Evolutionary conservation across 164 flowering plant genomes (phyloP).

Genomic region (Vitis labrusca): DNA sequence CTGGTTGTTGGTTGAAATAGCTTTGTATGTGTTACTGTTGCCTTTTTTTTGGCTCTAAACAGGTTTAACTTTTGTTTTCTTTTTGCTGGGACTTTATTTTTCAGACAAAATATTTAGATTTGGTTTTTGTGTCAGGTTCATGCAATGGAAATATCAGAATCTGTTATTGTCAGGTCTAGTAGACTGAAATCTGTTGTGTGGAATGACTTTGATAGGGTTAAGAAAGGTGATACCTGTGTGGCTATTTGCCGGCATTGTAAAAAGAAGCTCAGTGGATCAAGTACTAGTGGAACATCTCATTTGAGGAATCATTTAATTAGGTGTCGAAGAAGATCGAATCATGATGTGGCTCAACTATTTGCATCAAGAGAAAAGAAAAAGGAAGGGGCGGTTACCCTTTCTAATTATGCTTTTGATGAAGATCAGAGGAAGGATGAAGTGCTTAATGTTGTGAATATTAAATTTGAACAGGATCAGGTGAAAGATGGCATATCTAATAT

Average conservation of each 20-base stretch:
- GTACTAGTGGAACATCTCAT: constrained; percentile 88
- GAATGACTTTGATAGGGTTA: constrained; percentile 88
- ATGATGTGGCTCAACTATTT: constrained; percentile 48
- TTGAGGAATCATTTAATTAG: constrained; percentile 75
- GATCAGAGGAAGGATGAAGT: constrained; percentile 50
- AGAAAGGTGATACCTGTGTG: constrained; percentile 53
- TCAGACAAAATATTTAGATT: constrained; percentile 15
- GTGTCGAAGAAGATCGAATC: constrained; percentile 60
- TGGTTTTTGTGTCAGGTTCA: constrained; percentile 11
- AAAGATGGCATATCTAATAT: constrained; percentile 18
- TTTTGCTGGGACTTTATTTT: background rate
- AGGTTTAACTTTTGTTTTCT: background rate
- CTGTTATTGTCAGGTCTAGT: constrained; percentile 51
- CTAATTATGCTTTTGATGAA: constrained; percentile 34
- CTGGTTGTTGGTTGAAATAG: too few relatives aligned
- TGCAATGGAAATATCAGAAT: constrained; percentile 62
- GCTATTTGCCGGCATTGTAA: constrained; percentile 82
- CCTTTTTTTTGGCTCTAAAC: background rate
- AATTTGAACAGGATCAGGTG: constrained; percentile 30
- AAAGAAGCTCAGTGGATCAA: constrained; percentile 72
- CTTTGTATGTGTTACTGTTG: background rate
- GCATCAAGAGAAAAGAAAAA: constrained; percentile 52
- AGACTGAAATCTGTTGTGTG: constrained; percentile 81
- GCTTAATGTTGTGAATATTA: constrained; percentile 29
- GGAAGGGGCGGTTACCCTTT: constrained; percentile 31